phyloP scores from a whole-genome alignment of 306 rosid species.

The Vigna radiata region DNA sequence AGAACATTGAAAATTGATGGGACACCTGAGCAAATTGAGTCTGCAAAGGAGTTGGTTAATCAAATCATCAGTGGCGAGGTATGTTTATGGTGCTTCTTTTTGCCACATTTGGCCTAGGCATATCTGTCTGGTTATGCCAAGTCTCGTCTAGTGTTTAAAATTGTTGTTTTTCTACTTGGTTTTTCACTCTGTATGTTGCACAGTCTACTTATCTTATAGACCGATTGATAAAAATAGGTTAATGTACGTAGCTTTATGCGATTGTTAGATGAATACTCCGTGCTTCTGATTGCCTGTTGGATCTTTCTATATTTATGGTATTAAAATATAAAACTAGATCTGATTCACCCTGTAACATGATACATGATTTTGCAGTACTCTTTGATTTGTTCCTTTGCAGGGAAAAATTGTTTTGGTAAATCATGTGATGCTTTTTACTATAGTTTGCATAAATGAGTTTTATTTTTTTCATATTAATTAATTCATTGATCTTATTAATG shows the following conservation, averaged over 20 bases:
- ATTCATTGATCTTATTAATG: background rate
- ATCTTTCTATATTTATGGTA: background rate
- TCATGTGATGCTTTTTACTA: background rate
- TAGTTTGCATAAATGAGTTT: background rate
- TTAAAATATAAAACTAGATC: background rate
- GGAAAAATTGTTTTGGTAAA: slow-evolving; percentile 12
- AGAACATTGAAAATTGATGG: slow-evolving; percentile 95
- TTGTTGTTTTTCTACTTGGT: background rate
- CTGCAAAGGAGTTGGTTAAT: slow-evolving; percentile 84
- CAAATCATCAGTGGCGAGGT: slow-evolving; percentile 95
- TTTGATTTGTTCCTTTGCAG: slow-evolving; percentile 10
- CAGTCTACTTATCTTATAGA: background rate
- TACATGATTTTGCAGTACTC: background rate
- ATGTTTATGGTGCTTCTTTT: slow-evolving; percentile 44
- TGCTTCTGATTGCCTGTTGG: slow-evolving; percentile 13
- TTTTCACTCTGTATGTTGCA: background rate
- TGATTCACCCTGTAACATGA: background rate
- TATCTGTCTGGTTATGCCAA: slow-evolving; percentile 39
- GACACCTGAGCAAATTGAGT: slow-evolving; percentile 84
- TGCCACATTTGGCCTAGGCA: slow-evolving; percentile 47
- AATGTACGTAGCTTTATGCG: slow-evolving; percentile 21
- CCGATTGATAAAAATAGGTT: slow-evolving; percentile 4
- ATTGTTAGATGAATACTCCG: slow-evolving; percentile 8
- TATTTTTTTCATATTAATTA: background rate
- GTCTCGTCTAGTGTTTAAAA: slow-evolving; percentile 4